Evolutionary conservation across 192 early-diverging fungal species (phyloP).

Genomic region (Backusella psychrophila): DNA sequence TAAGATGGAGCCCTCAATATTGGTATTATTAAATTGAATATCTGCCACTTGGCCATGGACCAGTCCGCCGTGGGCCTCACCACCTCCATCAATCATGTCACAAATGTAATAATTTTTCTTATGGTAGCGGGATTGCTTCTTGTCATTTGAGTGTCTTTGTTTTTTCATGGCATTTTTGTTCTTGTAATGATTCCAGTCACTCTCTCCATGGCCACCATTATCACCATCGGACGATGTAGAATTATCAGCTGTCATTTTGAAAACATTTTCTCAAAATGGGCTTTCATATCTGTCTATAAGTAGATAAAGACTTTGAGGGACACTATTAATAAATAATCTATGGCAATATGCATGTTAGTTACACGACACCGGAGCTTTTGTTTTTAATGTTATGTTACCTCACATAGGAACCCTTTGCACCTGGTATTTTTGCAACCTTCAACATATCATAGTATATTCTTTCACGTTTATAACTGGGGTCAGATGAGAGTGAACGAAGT

Average conservation of each 20-base stretch:
- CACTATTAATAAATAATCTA: constrained; percentile 35
- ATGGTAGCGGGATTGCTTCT: not conserved
- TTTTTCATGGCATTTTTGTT: not conserved
- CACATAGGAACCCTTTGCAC: constrained; percentile 28
- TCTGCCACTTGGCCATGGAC: not conserved
- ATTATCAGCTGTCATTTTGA: not conserved
- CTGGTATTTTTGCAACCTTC: constrained; percentile 31
- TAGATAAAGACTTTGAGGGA: constrained; percentile 36
- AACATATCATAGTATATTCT: constrained; percentile 41
- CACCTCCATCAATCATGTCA: not conserved
- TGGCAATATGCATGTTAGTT: not conserved
- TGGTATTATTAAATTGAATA: not conserved
- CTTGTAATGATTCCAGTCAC: not conserved
- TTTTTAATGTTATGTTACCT: not conserved
- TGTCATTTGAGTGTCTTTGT: not conserved
- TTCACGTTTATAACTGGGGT: constrained; percentile 39
- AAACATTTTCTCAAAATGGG: constrained; percentile 32
- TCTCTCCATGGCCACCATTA: not conserved
- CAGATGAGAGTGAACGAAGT: constrained; percentile 31
- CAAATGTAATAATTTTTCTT: not conserved
- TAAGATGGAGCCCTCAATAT: not conserved
- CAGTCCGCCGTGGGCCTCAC: not conserved
- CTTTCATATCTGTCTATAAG: constrained; percentile 42
- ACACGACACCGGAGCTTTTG: not conserved
- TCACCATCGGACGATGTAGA: too few relatives aligned